Conservation (phyloP, 495 filamentous ascomycete genomes). For the Tuber magnatum region DNA sequence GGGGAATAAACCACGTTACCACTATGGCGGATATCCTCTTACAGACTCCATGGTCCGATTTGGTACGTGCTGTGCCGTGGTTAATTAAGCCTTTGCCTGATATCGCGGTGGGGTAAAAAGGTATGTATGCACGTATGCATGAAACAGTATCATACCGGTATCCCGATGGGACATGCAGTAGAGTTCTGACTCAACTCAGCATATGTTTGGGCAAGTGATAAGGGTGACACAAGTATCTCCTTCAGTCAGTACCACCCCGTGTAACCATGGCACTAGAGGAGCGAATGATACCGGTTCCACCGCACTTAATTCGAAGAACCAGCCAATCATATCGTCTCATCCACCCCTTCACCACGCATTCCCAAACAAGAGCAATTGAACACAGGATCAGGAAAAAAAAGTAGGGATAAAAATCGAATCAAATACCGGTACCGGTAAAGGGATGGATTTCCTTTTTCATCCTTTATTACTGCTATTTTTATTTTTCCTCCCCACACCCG, state of each 20-base stretch:
- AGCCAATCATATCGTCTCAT: background rate
- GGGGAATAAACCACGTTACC: background rate
- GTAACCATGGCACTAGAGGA: background rate
- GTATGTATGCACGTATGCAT: background rate
- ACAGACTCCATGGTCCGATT: background rate
- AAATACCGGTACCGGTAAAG: too few relatives aligned
- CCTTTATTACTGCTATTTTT: background rate
- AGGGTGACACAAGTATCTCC: background rate
- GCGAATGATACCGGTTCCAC: background rate
- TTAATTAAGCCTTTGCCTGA: background rate
- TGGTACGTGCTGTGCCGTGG: background rate
- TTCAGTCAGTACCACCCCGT: background rate
- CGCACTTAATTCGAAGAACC: background rate
- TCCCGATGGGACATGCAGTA: background rate
- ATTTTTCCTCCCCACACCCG: background rate
- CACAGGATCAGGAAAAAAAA: background rate
- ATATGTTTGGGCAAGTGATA: background rate
- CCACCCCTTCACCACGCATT: background rate
- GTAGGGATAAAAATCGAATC: background rate
- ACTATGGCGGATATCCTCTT: background rate
- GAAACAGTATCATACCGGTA: background rate
- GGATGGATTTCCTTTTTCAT: background rate
- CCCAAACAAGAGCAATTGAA: background rate
- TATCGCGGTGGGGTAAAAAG: background rate
- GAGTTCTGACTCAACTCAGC: slow-evolving; percentile 2